Conservation (phyloP, 1,284 basidiomycete species). For the Somion occarium region DNA sequence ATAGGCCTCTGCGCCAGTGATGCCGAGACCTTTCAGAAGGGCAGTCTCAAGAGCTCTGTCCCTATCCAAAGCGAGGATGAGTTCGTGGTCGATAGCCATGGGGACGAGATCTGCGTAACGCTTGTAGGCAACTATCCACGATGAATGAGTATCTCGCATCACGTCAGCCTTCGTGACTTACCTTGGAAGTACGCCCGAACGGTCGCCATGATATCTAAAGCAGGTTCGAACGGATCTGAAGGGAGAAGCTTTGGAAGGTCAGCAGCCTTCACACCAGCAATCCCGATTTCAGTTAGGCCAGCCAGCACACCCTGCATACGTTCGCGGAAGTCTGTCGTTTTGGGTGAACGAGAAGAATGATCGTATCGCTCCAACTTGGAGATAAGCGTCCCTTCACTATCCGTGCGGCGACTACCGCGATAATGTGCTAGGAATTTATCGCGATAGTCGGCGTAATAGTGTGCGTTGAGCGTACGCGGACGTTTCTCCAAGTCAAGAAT, state of each 20-base stretch:
- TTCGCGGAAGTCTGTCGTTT: conserved; percentile 5
- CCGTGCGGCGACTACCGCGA: conserved; percentile 33
- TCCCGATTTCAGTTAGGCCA: conserved; percentile 39
- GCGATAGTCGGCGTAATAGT: conserved; percentile 54
- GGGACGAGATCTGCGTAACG: conserved; percentile 62
- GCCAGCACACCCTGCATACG: conserved; percentile 35
- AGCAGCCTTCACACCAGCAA: conserved; percentile 33
- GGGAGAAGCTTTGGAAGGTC: conserved; percentile 52
- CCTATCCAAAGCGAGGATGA: conserved; percentile 37
- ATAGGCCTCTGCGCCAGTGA: conserved; percentile 41
- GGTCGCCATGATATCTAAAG: conserved; percentile 61
- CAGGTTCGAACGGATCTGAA: conserved; percentile 48
- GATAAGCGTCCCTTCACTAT: conserved; percentile 26
- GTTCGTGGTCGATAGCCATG: conserved; percentile 56
- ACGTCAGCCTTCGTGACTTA: conserved; percentile 19
- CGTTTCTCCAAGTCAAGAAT: conserved; percentile 46
- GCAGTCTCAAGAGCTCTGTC: conserved; percentile 37
- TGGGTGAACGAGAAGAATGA: neutral
- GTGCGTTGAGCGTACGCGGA: conserved; percentile 56
- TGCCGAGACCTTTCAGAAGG: conserved; percentile 39
- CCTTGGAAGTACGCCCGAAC: conserved; percentile 73
- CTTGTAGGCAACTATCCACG: conserved; percentile 55
- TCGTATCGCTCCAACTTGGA: conserved; percentile 12
- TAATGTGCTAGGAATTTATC: conserved; percentile 52
- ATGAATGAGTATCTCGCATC: neutral